phyloP scores from a whole-genome alignment of 2,329 filamentous ascomycete genomes.

The Monilinia aucupariae region DNA sequence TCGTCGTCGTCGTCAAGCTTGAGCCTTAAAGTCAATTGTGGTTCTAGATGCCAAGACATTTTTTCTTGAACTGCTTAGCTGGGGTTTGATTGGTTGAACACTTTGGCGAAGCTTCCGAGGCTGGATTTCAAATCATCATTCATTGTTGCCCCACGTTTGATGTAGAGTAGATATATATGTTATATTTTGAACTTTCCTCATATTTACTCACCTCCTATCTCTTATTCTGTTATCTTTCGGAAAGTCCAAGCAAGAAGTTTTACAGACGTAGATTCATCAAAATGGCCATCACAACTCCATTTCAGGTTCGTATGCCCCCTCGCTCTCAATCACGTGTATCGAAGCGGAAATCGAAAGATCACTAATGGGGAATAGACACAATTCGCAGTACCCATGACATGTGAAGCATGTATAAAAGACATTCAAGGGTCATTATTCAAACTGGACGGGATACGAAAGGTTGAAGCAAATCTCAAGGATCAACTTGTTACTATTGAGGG shows the following conservation, averaged over 20 bases:
- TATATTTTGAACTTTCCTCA: neutral
- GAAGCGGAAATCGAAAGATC: neutral
- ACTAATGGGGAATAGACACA: conserved; percentile 58
- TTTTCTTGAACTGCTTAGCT: conserved; percentile 4
- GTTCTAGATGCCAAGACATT: conserved; percentile 17
- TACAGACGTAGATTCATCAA: neutral
- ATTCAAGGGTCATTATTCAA: conserved; percentile 74
- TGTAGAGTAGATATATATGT: no score
- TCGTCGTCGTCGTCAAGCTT: conserved; percentile 8
- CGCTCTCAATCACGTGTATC: conserved; percentile 26
- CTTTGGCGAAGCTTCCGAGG: conserved; percentile 10
- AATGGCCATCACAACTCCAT: conserved; percentile 35
- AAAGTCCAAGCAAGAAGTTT: neutral
- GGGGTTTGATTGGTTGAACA: conserved; percentile 6
- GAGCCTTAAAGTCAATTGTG: conserved; percentile 9
- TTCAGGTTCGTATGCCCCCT: conserved; percentile 31
- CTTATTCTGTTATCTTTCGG: neutral
- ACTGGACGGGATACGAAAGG: conserved; percentile 73
- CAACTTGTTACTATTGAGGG: conserved; percentile 83
- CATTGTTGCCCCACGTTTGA: conserved; percentile 17
- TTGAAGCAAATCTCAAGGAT: conserved; percentile 74
- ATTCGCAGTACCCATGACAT: conserved; percentile 91
- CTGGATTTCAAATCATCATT: conserved; percentile 33
- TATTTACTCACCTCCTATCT: neutral
- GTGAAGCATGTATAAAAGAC: conserved; percentile 81